These are phyloP conservation scores for Cyclotella distinguenda DNA, from an alignment of 108 stramenopile species.

Conservation along the genomic window DNA sequence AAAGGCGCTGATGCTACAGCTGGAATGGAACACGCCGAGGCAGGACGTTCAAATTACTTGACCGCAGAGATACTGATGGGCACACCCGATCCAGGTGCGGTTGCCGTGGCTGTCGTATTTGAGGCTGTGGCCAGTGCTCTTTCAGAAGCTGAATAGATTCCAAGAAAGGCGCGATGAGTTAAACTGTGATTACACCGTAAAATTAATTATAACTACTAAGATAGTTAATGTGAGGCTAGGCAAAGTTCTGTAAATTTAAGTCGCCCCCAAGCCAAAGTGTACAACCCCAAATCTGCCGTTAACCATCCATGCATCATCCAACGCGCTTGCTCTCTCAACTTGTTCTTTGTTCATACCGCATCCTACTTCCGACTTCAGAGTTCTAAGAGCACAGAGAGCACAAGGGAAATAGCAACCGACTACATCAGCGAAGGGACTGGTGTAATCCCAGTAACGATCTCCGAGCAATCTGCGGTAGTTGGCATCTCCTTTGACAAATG, in stretches of 20 bases:
- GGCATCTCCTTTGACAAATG: constrained; percentile 97
- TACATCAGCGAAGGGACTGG: constrained; percentile 87
- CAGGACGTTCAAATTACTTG: constrained; percentile 96
- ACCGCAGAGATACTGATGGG: constrained; percentile 73
- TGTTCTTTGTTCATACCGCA: constrained; percentile 83
- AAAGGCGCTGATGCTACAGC: constrained; percentile 90
- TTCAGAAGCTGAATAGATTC: not conserved
- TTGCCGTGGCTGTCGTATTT: constrained; percentile 89
- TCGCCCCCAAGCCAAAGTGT: constrained; percentile 67
- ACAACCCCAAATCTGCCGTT: constrained; percentile 91
- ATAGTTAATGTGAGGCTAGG: no score
- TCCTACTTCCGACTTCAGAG: constrained; percentile 93
- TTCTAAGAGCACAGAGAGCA: constrained; percentile 87
- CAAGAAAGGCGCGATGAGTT: not conserved
- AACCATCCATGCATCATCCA: constrained; percentile 82
- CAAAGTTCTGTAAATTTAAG: no score
- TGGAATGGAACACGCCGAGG: constrained; percentile 77
- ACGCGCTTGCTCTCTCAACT: constrained; percentile 60
- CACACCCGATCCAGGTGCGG: constrained; percentile 96
- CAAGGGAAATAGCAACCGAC: constrained; percentile 92
- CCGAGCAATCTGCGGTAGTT: constrained; percentile 94
- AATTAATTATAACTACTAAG: no score
- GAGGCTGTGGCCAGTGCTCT: constrained; percentile 55
- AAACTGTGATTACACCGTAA: no score
- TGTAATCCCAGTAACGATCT: constrained; percentile 85